Evolutionary conservation across 2,329 filamentous ascomycete genomes (phyloP), one percentile per base, ranked within the genome.

Genomic region (Fusarium algeriense): DNA sequence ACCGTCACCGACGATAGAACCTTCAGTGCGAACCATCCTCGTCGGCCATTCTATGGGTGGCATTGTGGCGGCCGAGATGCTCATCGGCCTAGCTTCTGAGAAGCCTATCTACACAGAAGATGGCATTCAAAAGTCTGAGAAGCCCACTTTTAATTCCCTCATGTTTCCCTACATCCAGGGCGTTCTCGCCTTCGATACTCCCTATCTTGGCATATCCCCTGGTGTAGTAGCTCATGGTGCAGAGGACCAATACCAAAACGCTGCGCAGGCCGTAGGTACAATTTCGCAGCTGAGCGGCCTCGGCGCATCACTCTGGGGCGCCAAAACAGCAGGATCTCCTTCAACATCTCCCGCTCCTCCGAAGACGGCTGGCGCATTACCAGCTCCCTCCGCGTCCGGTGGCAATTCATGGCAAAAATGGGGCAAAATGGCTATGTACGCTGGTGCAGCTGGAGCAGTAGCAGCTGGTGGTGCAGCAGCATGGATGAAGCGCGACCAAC

Each of bases 91-190:
- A 55, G 83, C 86, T 2, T 86, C 85, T 11, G 88, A 90, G 59
- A 80, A 82, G 67, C 86, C 87, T 63, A 86, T 90, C 71, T 83
- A 85, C 71, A 83, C 84, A 38, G 79, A 83, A 64, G 82, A 82
- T 75, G 82, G 81, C 38, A 79, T 81, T 56, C 76, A 81, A 34
- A 81, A 83, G 71, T 63, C 75, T 2, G 76, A 80, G 52, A 71
- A 74, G 40, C 75, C 77, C 41, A 66, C 80, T 23, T 83, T 89
- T 65, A 91, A 88, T 76, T 81, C 83, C 35, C 89, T 97, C 79
- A 95, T 98, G 92, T 98, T 98, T 79, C 95, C 95, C 3, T 95
- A 94, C 80, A 90, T 98, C 71, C 92, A 95, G 81, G 95, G 93
- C 73, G 89, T 98, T 30, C 87, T 98, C 50, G 93, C 95, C 54